These are phyloP conservation scores for Starmerella ratchasimensis DNA, from an alignment of 805 yeast species.

Conservation along the genomic window DNA sequence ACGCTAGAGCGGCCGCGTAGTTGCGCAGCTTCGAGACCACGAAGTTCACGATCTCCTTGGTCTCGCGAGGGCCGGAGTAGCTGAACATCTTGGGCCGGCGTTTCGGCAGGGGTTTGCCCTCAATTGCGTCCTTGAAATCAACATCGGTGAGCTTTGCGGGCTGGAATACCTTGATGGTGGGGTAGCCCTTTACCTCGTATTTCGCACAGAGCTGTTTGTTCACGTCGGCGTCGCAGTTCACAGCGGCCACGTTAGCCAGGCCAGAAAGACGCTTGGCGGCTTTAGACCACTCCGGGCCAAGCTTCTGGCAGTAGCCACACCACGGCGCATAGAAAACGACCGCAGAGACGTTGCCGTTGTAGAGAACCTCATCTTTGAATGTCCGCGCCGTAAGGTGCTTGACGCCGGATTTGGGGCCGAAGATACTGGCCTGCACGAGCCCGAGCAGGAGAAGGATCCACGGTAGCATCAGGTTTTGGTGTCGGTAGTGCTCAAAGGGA, in stretches of 20 bases:
- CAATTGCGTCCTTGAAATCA: slow-evolving; percentile 22
- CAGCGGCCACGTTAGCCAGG: slow-evolving; percentile 49
- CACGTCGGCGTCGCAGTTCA: slow-evolving; percentile 62
- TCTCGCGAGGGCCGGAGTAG: slow-evolving; percentile 25
- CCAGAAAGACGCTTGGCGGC: slow-evolving; percentile 46
- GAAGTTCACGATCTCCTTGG: slow-evolving; percentile 20
- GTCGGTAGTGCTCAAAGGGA: no score
- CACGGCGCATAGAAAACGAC: slow-evolving; percentile 95
- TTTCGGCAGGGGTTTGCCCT: slow-evolving; percentile 17
- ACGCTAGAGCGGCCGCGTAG: slow-evolving; percentile 21
- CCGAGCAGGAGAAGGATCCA: neutral
- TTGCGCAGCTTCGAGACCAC: slow-evolving; percentile 22
- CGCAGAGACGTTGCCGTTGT: slow-evolving; percentile 62
- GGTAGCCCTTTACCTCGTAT: slow-evolving; percentile 60
- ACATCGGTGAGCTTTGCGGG: slow-evolving; percentile 50
- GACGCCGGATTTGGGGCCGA: slow-evolving; percentile 14
- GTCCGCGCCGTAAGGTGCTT: slow-evolving; percentile 24
- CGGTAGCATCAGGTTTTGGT: no score
- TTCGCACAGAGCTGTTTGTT: slow-evolving; percentile 60
- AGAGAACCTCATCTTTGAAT: slow-evolving; percentile 52
- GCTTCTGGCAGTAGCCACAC: slow-evolving; percentile 91
- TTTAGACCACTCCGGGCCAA: slow-evolving; percentile 50
- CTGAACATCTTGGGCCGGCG: slow-evolving; percentile 21
- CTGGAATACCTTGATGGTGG: slow-evolving; percentile 69
- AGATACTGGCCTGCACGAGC: slow-evolving; percentile 3